phyloP scores from a whole-genome alignment of 192 early-diverging fungal species.

The Entomortierella parvispora region DNA sequence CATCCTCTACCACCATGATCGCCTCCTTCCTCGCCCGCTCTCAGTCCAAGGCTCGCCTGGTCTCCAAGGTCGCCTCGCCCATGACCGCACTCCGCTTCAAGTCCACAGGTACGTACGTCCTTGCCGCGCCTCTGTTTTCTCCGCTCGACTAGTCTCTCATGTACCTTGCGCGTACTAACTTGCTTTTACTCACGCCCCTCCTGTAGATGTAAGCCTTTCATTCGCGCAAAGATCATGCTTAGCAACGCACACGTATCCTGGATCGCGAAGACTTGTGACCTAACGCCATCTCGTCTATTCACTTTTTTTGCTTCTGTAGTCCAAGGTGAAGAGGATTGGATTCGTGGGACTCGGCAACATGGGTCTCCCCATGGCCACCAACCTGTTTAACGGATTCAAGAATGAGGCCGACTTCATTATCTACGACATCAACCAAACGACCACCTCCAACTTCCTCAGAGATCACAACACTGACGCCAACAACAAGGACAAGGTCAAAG shows the following conservation, averaged over 20 bases:
- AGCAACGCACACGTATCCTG: no score
- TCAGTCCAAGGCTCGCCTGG: constrained; percentile 16
- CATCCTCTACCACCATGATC: constrained; percentile 12
- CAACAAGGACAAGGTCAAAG: constrained; percentile 54
- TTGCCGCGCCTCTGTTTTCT: not conserved
- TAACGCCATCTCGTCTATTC: not conserved
- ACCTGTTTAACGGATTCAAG: constrained; percentile 71
- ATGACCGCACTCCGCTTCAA: constrained; percentile 38
- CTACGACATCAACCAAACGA: constrained; percentile 72
- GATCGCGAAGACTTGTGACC: no score
- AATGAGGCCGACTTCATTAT: constrained; percentile 69
- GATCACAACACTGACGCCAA: constrained; percentile 45
- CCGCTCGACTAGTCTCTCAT: no score
- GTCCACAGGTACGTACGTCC: constrained; percentile 37
- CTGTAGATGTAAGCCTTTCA: no score
- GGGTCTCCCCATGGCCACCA: constrained; percentile 93
- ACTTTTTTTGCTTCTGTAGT: constrained; percentile 7
- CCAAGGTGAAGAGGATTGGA: constrained; percentile 67
- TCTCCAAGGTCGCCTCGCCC: constrained; percentile 24
- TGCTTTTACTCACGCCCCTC: no score
- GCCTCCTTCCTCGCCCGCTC: constrained; percentile 52
- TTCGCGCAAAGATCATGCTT: no score
- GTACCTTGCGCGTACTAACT: no score
- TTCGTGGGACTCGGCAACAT: constrained; percentile 95
- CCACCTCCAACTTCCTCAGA: constrained; percentile 65